Conservation (phyloP, 192 early-diverging fungal species). For the Coemansia sp. region DNA sequence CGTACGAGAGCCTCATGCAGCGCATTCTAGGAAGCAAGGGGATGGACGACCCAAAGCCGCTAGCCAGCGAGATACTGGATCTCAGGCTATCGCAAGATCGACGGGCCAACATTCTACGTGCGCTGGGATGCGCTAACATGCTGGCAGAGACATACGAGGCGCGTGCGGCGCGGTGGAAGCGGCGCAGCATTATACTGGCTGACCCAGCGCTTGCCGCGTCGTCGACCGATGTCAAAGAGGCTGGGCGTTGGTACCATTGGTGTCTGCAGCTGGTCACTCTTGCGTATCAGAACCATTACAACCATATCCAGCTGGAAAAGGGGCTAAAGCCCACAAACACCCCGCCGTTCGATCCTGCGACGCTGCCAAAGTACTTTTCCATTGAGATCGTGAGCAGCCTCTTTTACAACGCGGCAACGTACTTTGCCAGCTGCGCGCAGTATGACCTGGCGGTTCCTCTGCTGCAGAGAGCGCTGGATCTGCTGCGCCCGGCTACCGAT, state of each 20-base stretch:
- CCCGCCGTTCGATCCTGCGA: conserved; percentile 46
- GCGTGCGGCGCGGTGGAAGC: conserved; percentile 37
- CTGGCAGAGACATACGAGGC: conserved; percentile 49
- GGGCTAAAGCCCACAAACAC: conserved; percentile 18
- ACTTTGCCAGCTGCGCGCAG: conserved; percentile 36
- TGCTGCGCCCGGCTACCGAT: conserved; percentile 27
- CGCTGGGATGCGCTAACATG: conserved; percentile 49
- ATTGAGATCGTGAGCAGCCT: conserved; percentile 45
- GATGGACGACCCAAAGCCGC: conserved; percentile 37
- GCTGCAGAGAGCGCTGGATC: conserved; percentile 50
- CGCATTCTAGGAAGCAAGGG: conserved; percentile 40
- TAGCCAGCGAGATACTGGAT: conserved; percentile 34
- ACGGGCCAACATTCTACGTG: conserved; percentile 36
- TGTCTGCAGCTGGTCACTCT: conserved; percentile 51
- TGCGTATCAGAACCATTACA: conserved; percentile 50
- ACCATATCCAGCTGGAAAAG: conserved; percentile 37
- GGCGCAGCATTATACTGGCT: conserved; percentile 37
- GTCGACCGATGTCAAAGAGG: conserved; percentile 27
- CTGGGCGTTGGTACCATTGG: conserved; percentile 55
- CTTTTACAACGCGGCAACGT: conserved; percentile 52
- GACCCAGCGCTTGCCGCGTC: conserved; percentile 20
- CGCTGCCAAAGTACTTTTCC: conserved; percentile 44
- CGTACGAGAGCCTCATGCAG: conserved; percentile 39
- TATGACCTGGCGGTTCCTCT: conserved; percentile 42
- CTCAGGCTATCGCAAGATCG: conserved; percentile 9